Base-by-base conservation (phyloP, 805 yeast species). In the Candida maris region DNA sequence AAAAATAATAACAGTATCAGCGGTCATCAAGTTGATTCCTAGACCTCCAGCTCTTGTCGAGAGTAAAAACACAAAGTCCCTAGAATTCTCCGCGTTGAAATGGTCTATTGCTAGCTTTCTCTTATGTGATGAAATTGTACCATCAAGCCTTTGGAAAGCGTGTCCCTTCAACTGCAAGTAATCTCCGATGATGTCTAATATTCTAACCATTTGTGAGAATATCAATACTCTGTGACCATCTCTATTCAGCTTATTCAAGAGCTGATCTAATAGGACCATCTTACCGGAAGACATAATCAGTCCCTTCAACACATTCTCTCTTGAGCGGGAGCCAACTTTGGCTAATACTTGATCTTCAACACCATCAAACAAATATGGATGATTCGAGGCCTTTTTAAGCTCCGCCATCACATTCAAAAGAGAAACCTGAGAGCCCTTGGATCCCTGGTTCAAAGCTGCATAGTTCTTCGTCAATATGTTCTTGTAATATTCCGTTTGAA, bases 11-110 rank as follows among this genome's bases (percentile, higher is more conserved):
- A 93, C 99, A 6, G 99, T 93, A 57, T 93, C 99, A 3, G 99
- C 99, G 5, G 98, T 93, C 98, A 93, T 93, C 58, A 93, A 71
- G 60, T 93, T 93, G 58, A 93, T 93, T 64, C 99, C 99, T 43
- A 93, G 71, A 37, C 99, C 99, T 68, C 99, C 99, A 10, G 99
- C 99, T 68, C 99, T 78, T 1, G 99, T 93, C 17, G 95, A 83
- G 35, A 93, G 68, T 54, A 93, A 62, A 46, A 93, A 93, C 2
- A 81, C 94, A 57, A 89, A 91, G 60, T 93, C 98, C 38, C 80
- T 83, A 4, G 96, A 86, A 32, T 78, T 96, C 1, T 91, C 93
- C 0, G 96, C 87, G 62, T 93, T 93, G 69, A 84, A 93, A 59
- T 93, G 98, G 57, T 93, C 98, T 53, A 93, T 93, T 2, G 97